Conservation (phyloP, 1,284 basidiomycete species). For the Tylopilus sp. region DNA sequence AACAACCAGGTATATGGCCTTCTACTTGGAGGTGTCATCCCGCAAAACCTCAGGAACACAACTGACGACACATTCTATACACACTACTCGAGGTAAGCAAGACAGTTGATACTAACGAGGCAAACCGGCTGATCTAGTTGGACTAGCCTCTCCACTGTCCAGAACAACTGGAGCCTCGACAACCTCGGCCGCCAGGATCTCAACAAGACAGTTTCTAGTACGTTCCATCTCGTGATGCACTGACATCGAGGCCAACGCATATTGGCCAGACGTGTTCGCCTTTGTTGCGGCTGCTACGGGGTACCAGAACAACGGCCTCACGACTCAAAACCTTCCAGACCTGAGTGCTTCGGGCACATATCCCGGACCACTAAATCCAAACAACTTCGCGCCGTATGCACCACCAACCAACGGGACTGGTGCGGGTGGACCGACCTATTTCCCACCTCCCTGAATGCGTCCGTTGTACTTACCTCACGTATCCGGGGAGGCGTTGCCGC, state of each 20-base stretch:
- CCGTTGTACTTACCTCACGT: background rate
- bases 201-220: conserved; percentile 39
- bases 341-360: conserved; percentile 31
- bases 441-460: conserved; percentile 20
- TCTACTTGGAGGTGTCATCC: conserved; percentile 52
- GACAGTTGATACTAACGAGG: background rate
- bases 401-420: conserved; percentile 38
- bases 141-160: conserved; percentile 49
- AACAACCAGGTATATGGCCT: conserved; percentile 49
- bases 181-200: conserved; percentile 58
- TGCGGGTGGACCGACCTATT: conserved; percentile 41
- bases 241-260: background rate
- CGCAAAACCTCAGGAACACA: conserved; percentile 40
- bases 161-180: conserved; percentile 64
- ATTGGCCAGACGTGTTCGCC: conserved; percentile 41
- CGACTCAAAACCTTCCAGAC: conserved; percentile 24
- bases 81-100: conserved; percentile 52
- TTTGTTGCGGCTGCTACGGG: conserved; percentile 41
- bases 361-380: conserved; percentile 36
- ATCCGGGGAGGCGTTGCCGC: no score
- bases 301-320: conserved; percentile 35
- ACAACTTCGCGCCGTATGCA: conserved; percentile 39
- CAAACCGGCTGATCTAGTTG: background rate
- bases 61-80: conserved; percentile 57
- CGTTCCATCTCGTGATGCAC: background rate